Evolutionary conservation across 129 eudicot species (phyloP), one percentile per base, ranked within the genome.

Genomic region (Helichrysum umbraculigerum): DNA sequence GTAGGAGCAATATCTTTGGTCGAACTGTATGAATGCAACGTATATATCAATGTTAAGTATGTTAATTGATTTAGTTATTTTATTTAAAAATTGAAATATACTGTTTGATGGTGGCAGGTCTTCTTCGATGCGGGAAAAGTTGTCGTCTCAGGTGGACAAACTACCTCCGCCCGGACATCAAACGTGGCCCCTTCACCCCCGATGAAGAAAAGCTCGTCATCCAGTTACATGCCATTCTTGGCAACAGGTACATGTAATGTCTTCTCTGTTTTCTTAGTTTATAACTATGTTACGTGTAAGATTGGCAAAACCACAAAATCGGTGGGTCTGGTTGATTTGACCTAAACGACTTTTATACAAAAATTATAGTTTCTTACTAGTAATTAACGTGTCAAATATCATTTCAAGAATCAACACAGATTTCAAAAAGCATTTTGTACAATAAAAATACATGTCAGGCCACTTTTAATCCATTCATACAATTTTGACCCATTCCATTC

Each of bases 51-150:
- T 35, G 41, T 7, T 8, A 35, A 6, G 41, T 35, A 35, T 35
- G 7, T 35, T 35, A 1, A 5, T 35, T 35, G 7, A 35, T 35
- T 35, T 32, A 32, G 3, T 35, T 6, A 4, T 35, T 35, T 35
- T 35, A 4, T 5, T 35, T 35, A 0, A 35, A 35, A 22, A 34
- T 35, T 32, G 57, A 25, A 7, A 33, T 34, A 5, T 62, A 25
- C 1, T n/a, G 22, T 70, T 7, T 35, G 41, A 35, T 35, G 62
- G 69, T 70, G 33, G 32, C 74, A 93, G 97, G 98, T 34, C 97
- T 93, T 68, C 91, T 85, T 64, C 96, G 98, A 6, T 93, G 98
- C 54, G 98, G 98, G 77, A 93, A 93, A 89, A 93, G 98, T 81
- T 93, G 98, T 59, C 79, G 98, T 19, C 89, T 93, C 16, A 78